These are phyloP conservation scores for Lactuca sativa DNA, from an alignment of 129 eudicot species.

Conservation along the genomic window DNA sequence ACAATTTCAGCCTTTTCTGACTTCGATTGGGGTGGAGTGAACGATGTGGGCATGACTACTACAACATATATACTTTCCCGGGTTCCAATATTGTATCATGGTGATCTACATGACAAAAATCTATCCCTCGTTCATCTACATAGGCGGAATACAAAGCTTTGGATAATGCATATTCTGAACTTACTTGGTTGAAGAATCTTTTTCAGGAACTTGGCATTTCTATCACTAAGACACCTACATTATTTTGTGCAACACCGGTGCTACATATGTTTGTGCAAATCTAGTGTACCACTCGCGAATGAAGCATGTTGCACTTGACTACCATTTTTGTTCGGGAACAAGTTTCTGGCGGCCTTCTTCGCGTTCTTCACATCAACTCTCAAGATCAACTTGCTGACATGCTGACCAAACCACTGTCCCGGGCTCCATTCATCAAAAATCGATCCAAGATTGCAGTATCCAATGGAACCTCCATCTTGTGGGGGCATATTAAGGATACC, in stretches of 20 bases:
- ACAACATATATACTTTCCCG: no score
- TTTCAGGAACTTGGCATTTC: not conserved
- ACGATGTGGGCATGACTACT: not conserved
- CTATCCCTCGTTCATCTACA: not conserved
- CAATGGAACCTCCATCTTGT: not conserved
- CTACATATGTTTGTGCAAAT: not conserved
- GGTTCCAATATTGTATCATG: no score
- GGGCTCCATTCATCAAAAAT: not conserved
- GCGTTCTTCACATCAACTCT: not conserved
- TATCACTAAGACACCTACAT: not conserved
- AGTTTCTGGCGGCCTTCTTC: not conserved
- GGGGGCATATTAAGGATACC: not conserved
- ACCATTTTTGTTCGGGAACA: not conserved
- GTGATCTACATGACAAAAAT: not conserved
- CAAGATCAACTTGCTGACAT: not conserved
- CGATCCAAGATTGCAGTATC: conserved; percentile 1
- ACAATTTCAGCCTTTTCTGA: not conserved
- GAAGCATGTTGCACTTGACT: no score
- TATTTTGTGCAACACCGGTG: conserved; percentile 8
- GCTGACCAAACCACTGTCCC: not conserved
- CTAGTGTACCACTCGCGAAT: not conserved
- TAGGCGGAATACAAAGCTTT: not conserved
- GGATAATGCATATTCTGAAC: not conserved
- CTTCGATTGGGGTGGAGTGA: not conserved
- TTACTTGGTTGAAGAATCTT: not conserved